These are phyloP conservation scores for Cucumis hystrix DNA, from an alignment of 306 rosid species.

Conservation along the genomic window DNA sequence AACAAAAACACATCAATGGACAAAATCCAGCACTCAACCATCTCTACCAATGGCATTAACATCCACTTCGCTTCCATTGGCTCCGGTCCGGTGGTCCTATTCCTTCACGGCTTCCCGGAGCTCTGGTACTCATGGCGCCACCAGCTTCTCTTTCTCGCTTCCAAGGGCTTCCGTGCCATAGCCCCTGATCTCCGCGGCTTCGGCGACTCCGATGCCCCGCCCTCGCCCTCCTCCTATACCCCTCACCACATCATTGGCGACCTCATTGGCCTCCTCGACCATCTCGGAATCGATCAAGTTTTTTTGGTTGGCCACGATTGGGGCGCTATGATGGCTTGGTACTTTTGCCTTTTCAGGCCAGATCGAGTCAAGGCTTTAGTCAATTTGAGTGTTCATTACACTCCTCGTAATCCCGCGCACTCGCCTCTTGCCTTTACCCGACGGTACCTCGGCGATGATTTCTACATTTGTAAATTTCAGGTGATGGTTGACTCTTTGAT, in stretches of 20 bases:
- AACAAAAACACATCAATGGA: background rate
- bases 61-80: background rate
- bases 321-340: conserved; percentile 3
- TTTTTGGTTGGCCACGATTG: background rate
- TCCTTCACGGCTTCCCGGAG: conserved; percentile 3
- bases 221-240: background rate
- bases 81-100: background rate
- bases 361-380: background rate
- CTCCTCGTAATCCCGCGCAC: background rate
- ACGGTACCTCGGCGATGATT: background rate
- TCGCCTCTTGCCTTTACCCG: background rate
- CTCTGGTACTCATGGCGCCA: conserved; percentile 5
- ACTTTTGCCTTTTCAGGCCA: background rate
- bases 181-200: background rate
- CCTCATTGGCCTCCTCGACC: background rate
- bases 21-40: background rate
- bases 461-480: background rate
- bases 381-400: background rate
- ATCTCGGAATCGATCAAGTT: background rate
- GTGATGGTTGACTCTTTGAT: background rate
- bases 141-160: background rate
- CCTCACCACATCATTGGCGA: background rate
- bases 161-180: background rate
- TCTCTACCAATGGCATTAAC: background rate
- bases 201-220: background rate